Evolutionary conservation across 2,329 filamentous ascomycete species (phyloP).

Genomic region (Botrytis paeoniae): DNA sequence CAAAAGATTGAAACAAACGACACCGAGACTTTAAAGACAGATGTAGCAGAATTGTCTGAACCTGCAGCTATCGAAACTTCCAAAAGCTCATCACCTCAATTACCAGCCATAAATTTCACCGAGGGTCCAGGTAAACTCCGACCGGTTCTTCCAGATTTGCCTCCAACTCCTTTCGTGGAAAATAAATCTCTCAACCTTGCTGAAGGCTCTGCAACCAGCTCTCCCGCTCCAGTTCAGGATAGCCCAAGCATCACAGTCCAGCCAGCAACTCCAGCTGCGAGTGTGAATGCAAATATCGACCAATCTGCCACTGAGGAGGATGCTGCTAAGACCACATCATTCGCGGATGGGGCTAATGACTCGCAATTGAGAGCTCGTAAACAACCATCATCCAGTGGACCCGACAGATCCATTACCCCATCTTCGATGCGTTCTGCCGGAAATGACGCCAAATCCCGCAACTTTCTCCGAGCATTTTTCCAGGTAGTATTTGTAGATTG

Average conservation of each 20-base stretch:
- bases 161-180: constrained; percentile 24
- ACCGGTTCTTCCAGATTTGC: constrained; percentile 2
- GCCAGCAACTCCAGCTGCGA: constrained; percentile 29
- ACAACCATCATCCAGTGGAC: constrained; percentile 20
- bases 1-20: neutral
- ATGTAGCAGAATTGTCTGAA: neutral
- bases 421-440: constrained; percentile 32
- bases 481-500: constrained; percentile 39
- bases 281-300: constrained; percentile 4
- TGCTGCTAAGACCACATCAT: constrained; percentile 28
- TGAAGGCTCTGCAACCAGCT: constrained; percentile 6
- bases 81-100: neutral
- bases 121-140: neutral
- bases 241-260: constrained; percentile 29
- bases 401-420: constrained; percentile 34
- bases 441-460: constrained; percentile 30
- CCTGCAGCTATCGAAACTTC: neutral
- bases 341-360: constrained; percentile 25
- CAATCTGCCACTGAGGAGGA: constrained; percentile 21
- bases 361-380: constrained; percentile 30
- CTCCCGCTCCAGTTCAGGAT: constrained; percentile 4
- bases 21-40: neutral
- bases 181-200: constrained; percentile 23
- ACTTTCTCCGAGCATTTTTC: constrained; percentile 37
- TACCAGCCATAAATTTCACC: neutral